Base-by-base conservation (phyloP, 2,329 filamentous ascomycete genomes). In the Aspergillus ustus region DNA sequence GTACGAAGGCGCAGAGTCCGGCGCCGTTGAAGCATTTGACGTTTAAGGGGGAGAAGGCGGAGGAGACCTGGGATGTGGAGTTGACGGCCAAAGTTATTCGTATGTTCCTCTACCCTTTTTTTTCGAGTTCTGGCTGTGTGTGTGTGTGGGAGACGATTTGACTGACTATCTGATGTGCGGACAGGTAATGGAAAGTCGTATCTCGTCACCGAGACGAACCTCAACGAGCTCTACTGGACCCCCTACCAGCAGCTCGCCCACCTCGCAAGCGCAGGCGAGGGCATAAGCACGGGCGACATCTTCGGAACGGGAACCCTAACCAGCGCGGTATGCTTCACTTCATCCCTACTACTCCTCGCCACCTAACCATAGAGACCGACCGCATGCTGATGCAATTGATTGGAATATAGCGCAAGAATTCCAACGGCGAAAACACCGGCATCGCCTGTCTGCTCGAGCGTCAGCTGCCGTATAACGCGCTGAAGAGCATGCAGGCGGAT, bases 231-330 rank as follows among this genome's bases (percentile, higher is more conserved):
- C 9, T 71, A 70, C 51, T 71, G 70, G 70, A 71, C 67, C 5
- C 70, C 69, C 1, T 67, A 65, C 46, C 70, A 72, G 55, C 65
- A 69, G 49, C 34, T 72, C 17, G 61, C 67, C 0, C 68, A 72
- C 45, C 61, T 70, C 1, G 62, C 63, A 9, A 66, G 62, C 31
- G 69, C 70, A 0, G 68, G 66, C 4, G 69, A 67, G 34, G 70
- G 69, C 0, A 31, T 72, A 17, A 61, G 44, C 13, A 63, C 66
- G 2, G 70, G 70, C 2, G 70, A 72, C 59, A 63, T 70, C 2
- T 68, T 72, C 43, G 70, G 69, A 4, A 71, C 70, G 9, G 70
- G 70, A 11, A 72, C 70, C 1, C 55, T 72, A 5, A 69, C 69
- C 2, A 70, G 64, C 9, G 37, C 52, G 20, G 66, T 67, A 54